These are phyloP conservation scores for Boletus reticuloceps DNA, from an alignment of 768 basidiomycete species.

Conservation along the genomic window DNA sequence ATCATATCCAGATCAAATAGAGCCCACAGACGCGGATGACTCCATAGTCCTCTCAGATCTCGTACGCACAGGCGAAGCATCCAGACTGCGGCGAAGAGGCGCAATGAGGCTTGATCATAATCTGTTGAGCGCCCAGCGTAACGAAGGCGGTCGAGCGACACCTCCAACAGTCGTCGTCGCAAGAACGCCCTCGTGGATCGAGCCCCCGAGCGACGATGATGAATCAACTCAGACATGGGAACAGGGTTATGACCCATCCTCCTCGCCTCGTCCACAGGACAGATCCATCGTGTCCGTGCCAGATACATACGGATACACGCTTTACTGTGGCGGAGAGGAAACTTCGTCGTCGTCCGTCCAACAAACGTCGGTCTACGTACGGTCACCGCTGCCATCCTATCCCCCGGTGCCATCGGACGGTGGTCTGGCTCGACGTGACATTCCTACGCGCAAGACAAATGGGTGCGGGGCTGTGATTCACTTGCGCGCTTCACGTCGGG, in stretches of 20 bases:
- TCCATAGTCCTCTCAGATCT: slow-evolving; percentile 72
- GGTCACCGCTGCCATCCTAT: slow-evolving; percentile 39
- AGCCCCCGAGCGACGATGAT: slow-evolving; percentile 32
- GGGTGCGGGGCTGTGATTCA: slow-evolving; percentile 68
- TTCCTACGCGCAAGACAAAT: slow-evolving; percentile 34
- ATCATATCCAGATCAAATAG: slow-evolving; percentile 15
- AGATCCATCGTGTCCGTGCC: slow-evolving; percentile 11
- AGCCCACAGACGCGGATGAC: slow-evolving; percentile 56
- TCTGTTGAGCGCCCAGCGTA: slow-evolving; percentile 26
- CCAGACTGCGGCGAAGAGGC: slow-evolving; percentile 67
- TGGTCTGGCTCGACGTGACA: slow-evolving; percentile 4
- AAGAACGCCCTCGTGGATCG: slow-evolving; percentile 34
- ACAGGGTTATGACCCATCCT: slow-evolving; percentile 30
- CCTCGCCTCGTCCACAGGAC: slow-evolving; percentile 21
- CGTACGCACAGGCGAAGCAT: slow-evolving; percentile 71
- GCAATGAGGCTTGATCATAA: slow-evolving; percentile 63
- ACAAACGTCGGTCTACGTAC: slow-evolving; percentile 22
- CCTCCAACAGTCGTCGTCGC: slow-evolving; percentile 28
- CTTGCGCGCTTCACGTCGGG: slow-evolving; percentile 50
- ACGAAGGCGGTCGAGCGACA: slow-evolving; percentile 23
- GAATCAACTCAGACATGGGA: slow-evolving; percentile 34
- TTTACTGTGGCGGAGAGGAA: slow-evolving; percentile 44
- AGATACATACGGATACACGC: slow-evolving; percentile 31
- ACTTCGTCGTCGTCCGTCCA: slow-evolving; percentile 5
- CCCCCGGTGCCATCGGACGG: slow-evolving; percentile 24